Conservation (phyloP, 2,329 filamentous ascomycete genomes). For the Penicillium sp. region DNA sequence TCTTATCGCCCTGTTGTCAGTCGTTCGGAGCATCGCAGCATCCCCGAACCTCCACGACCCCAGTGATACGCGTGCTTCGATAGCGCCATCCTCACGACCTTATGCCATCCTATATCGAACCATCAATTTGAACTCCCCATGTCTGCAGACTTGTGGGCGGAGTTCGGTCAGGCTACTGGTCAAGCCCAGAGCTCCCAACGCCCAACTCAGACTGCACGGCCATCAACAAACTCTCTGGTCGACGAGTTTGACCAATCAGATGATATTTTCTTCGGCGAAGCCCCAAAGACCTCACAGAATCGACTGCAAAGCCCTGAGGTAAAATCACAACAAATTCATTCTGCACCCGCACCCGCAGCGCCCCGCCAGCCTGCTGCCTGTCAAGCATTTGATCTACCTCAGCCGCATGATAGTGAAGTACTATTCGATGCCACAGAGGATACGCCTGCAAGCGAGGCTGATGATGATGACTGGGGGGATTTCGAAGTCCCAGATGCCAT, state of each 20-base stretch:
- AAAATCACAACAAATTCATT: constrained; percentile 6
- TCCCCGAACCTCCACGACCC: constrained; percentile 10
- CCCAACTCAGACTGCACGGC: constrained; percentile 14
- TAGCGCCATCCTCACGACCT: neutral
- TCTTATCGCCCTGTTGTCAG: constrained; percentile 26
- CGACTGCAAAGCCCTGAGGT: neutral
- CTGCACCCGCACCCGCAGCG: constrained; percentile 4
- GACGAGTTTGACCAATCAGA: constrained; percentile 28
- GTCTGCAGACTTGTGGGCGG: constrained; percentile 59
- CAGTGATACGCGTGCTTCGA: neutral
- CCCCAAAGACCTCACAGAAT: neutral
- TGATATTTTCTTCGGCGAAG: constrained; percentile 24
- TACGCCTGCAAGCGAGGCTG: constrained; percentile 30
- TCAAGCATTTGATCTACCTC: constrained; percentile 24
- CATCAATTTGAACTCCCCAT: constrained; percentile 37
- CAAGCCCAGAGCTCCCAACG: constrained; percentile 22
- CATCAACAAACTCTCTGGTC: constrained; percentile 29
- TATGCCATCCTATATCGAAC: constrained; percentile 2
- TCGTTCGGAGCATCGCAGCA: constrained; percentile 13
- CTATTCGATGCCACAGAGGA: constrained; percentile 64
- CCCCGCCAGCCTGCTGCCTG: constrained; percentile 14
- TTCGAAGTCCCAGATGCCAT: constrained; percentile 44
- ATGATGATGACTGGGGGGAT: constrained; percentile 53
- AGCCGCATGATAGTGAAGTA: constrained; percentile 51
- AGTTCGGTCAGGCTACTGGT: constrained; percentile 46